Percentiles rank a stretch among this genome's conserved stretches.
Evolutionary conservation across 1,284 basidiomycete genomes (phyloP).

Genomic region (Bondarzewia mesenterica): DNA sequence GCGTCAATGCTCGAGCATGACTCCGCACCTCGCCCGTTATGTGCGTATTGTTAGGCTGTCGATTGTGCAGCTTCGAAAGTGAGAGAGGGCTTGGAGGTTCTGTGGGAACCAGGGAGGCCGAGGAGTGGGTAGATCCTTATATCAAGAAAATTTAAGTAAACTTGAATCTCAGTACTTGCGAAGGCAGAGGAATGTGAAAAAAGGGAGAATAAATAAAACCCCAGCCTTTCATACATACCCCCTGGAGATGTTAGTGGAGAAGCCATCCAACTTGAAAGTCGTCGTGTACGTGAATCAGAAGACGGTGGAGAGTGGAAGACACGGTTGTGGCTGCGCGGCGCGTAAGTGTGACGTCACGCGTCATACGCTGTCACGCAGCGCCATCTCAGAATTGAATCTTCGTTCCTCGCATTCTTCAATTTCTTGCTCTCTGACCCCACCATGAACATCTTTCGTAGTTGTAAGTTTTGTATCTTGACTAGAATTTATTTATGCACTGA

Average conservation of each 20-base stretch:
- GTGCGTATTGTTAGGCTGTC: not conserved
- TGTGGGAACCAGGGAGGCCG: too few relatives aligned
- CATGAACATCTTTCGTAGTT: constrained; percentile 77
- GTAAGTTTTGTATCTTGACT: constrained; percentile 39
- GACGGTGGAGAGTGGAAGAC: not conserved
- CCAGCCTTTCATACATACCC: too few relatives aligned
- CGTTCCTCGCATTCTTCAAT: constrained; percentile 9
- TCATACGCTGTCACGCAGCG: constrained; percentile 16
- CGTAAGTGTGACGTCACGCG: constrained; percentile 16
- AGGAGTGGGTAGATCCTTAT: not conserved
- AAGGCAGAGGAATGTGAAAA: too few relatives aligned
- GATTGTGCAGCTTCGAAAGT: too few relatives aligned
- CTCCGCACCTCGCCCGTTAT: not conserved
- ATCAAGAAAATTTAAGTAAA: too few relatives aligned
- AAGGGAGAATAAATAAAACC: too few relatives aligned
- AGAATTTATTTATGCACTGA: not conserved
- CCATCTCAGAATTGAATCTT: not conserved
- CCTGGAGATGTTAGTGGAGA: too few relatives aligned
- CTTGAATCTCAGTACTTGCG: too few relatives aligned
- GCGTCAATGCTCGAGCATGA: not conserved
- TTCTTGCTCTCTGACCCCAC: constrained; percentile 17
- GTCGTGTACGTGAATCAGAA: not conserved
- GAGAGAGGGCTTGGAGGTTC: too few relatives aligned
- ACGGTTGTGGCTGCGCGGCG: too few relatives aligned
- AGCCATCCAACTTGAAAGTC: not conserved